phyloP scores from a whole-genome alignment of 2,329 filamentous ascomycete genomes.

The Lomentospora prolificans region DNA sequence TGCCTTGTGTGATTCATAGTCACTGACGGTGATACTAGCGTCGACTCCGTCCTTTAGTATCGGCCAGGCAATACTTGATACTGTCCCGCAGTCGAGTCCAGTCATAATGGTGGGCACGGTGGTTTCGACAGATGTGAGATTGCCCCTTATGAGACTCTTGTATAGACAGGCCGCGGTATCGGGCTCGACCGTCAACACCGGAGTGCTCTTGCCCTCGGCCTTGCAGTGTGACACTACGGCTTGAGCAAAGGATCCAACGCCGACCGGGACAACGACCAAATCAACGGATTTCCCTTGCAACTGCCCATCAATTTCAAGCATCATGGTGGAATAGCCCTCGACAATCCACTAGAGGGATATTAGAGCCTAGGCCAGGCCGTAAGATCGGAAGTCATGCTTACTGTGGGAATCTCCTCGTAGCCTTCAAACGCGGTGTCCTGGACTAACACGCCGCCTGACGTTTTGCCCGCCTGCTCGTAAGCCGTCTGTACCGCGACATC shows the following conservation, averaged over 20 bases:
- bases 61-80: constrained; percentile 57
- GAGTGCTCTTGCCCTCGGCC: constrained; percentile 17
- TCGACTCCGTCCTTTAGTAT: constrained; percentile 48
- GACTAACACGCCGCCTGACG: constrained; percentile 42
- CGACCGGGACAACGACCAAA: constrained; percentile 54
- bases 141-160: constrained; percentile 38
- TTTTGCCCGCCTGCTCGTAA: constrained; percentile 26
- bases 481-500: constrained; percentile 50
- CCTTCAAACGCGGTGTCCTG: constrained; percentile 60
- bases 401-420: constrained; percentile 55
- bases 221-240: constrained; percentile 60
- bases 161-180: constrained; percentile 52
- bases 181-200: constrained; percentile 60
- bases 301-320: constrained; percentile 58
- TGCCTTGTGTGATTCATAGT: constrained; percentile 51
- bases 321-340: constrained; percentile 66
- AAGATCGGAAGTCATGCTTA: constrained; percentile 15
- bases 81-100: constrained; percentile 63
- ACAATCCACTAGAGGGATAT: constrained; percentile 51
- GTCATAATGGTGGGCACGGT: constrained; percentile 56
- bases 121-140: constrained; percentile 40
- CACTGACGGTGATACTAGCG: constrained; percentile 49
- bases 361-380: background rate
- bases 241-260: constrained; percentile 64
- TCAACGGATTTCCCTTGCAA: constrained; percentile 26